These are phyloP conservation scores for Camelina sativa DNA, from an alignment of 345 rosid genomes.

Conservation along the genomic window DNA sequence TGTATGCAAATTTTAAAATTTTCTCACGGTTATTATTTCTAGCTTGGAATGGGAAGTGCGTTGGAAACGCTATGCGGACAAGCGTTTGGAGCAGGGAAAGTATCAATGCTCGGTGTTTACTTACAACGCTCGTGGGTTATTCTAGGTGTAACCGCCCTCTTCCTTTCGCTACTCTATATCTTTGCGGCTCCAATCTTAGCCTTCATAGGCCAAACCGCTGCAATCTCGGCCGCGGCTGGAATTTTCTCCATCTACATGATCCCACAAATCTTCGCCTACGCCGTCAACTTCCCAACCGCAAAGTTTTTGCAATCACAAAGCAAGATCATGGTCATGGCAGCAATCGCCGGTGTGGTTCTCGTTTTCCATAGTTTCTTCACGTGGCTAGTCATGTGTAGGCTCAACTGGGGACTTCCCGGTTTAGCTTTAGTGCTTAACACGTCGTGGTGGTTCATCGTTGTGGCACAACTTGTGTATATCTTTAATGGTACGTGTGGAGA, in stretches of 20 bases:
- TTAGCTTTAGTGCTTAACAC: constrained; percentile 70
- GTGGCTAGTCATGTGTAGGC: constrained; percentile 70
- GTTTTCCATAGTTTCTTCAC: constrained; percentile 62
- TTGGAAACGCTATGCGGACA: constrained; percentile 94
- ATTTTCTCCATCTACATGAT: constrained; percentile 76
- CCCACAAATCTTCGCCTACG: constrained; percentile 83
- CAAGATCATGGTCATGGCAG: constrained; percentile 86
- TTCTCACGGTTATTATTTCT: constrained; percentile 1
- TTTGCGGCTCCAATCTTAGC: constrained; percentile 59
- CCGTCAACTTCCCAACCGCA: constrained; percentile 69
- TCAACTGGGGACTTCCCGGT: constrained; percentile 75
- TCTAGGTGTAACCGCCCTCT: constrained; percentile 56
- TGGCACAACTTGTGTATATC: constrained; percentile 65
- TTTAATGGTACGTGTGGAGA: constrained; percentile 70
- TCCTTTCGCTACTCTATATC: constrained; percentile 60
- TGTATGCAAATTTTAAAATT: not conserved
- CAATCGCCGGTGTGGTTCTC: constrained; percentile 60
- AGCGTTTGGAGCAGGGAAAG: constrained; percentile 83
- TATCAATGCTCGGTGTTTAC: constrained; percentile 83
- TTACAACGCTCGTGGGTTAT: constrained; percentile 96
- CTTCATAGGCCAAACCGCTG: constrained; percentile 73
- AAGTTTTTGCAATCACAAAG: constrained; percentile 93
- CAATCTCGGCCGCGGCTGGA: constrained; percentile 71
- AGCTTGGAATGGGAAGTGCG: constrained; percentile 99
- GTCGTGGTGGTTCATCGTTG: constrained; percentile 71